Evolutionary conservation across 139 green algal genomes (phyloP).

Genomic region (Chlamydomonas incerta): DNA sequence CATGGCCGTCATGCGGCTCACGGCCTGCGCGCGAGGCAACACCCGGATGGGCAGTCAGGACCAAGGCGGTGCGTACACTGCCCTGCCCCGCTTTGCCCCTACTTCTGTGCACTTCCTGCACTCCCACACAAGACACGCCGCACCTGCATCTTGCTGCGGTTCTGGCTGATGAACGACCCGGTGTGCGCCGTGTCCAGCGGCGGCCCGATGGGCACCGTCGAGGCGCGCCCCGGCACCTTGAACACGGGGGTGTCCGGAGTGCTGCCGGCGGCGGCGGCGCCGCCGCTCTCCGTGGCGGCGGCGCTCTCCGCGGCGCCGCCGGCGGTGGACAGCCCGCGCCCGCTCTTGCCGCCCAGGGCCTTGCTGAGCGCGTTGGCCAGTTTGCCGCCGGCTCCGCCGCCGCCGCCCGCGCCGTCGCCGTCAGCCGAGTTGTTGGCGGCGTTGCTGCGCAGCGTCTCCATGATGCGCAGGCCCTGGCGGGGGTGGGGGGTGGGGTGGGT

Average conservation of each 20-base stretch:
- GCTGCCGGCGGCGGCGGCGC: neutral
- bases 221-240: neutral
- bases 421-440: too few relatives aligned
- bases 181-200: neutral
- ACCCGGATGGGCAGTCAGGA: too few relatives aligned
- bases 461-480: slow-evolving; percentile 41
- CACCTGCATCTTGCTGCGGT: neutral
- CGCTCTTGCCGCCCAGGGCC: neutral
- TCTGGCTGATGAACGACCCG: neutral
- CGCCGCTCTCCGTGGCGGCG: neutral
- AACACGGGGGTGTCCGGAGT: neutral
- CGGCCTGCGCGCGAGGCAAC: neutral
- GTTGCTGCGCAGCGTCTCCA: slow-evolving; percentile 23
- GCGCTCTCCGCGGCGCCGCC: neutral
- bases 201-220: slow-evolving; percentile 1
- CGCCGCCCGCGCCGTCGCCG: neutral
- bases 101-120: too few relatives aligned
- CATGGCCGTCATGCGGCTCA: neutral
- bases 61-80: too few relatives aligned
- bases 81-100: too few relatives aligned
- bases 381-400: neutral
- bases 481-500: neutral
- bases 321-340: too few relatives aligned
- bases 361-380: neutral
- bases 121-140: neutral